Evolutionary conservation across 2,329 filamentous ascomycete species (phyloP), one percentile per base, ranked within the genome.

Genomic region (Trichoderma atroviride): DNA sequence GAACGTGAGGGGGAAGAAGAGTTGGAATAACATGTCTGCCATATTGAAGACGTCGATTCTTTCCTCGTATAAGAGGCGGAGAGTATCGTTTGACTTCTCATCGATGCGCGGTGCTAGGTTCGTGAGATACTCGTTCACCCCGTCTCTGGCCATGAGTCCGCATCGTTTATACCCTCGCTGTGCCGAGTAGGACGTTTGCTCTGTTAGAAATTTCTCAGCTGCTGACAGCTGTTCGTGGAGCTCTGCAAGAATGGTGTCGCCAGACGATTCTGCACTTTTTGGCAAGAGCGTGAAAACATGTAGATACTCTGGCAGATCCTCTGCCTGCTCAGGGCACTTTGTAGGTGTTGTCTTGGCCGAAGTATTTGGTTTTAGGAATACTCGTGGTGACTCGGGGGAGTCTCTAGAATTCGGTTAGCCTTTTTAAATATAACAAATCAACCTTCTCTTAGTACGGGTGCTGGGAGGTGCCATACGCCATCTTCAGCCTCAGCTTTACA

Each of bases 41-140:
- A 77, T 77, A 69, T 83, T 83, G 67, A 82, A 80, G 0, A 84
- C 72, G 37, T 81, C 81, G 10, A 82, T 72, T 2, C 75, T 75
- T 11, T 75, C 74, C 29, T 81, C 78, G 29, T 81, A 77, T 31
- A 70, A 67, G 24, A 72, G 72, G 29, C 74, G 71, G n/a, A 72
- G 63, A 60, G 68, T 56, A 71, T 77, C 76, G 37, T 59, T 71
- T 6, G 69, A 74, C 53, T 72, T 66, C 5, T 75, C 70, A 64
- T 77, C 72, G 9, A 77, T 73, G 47, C 72, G 60, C 52, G 50
- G 47, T 24, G 70, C 72, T 27, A 77, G 57, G 13, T 71, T 70
- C 16, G 72, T 72, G 5, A 81, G 69, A 53, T 74, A 71, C 1
- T 69, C 50, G 35, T 76, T 73, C 19, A 78, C 72, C 9, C 75